Conservation (phyloP, 345 rosid genomes). For the Linum trigynum region DNA sequence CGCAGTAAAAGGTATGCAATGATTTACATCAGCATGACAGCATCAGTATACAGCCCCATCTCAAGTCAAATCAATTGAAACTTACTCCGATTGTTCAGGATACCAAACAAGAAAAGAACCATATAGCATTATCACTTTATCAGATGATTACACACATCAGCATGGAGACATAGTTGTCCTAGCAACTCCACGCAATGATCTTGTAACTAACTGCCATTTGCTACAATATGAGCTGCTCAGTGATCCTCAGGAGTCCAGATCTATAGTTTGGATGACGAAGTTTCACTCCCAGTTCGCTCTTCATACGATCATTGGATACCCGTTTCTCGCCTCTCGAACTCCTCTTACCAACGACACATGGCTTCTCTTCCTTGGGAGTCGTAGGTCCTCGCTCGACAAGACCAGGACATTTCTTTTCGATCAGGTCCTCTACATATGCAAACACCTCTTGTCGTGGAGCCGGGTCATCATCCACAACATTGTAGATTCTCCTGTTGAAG, state of each 20-base stretch:
- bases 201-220: too few species aligned
- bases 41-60: too few species aligned
- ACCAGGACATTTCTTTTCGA: slow-evolving; percentile 51
- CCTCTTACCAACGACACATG: slow-evolving; percentile 12
- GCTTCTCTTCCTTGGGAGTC: slow-evolving; percentile 20
- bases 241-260: slow-evolving; percentile 62
- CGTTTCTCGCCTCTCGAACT: slow-evolving; percentile 52
- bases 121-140: too few species aligned
- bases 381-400: slow-evolving; percentile 18
- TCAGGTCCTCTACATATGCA: slow-evolving; percentile 47
- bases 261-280: slow-evolving; percentile 56
- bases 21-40: too few species aligned
- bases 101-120: too few species aligned
- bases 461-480: slow-evolving; percentile 74
- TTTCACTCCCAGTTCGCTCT: slow-evolving; percentile 49
- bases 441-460: slow-evolving; percentile 78
- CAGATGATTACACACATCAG: too few species aligned
- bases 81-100: too few species aligned
- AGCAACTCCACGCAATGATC: too few species aligned
- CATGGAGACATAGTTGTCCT: too few species aligned
- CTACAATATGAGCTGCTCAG: slow-evolving; percentile 21
- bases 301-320: slow-evolving; percentile 51
- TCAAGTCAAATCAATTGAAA: too few species aligned
- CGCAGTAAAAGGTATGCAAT: too few species aligned
- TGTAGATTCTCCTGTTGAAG: slow-evolving; percentile 53